Base-by-base conservation (phyloP, 805 yeast genomes). In the Sungouiozyma ichnusensis region DNA sequence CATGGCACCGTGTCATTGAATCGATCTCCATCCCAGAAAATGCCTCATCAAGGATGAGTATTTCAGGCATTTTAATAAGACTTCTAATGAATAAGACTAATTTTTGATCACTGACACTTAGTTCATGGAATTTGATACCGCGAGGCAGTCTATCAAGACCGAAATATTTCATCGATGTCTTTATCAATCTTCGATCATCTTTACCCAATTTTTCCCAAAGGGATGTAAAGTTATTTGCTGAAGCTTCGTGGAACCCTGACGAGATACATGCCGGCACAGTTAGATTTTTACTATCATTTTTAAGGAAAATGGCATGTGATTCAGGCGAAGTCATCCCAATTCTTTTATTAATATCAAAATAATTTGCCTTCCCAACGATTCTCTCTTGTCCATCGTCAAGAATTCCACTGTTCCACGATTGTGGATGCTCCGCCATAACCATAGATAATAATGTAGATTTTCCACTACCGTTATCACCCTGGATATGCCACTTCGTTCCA, bases 351-450 rank as follows among this genome's bases (percentile, higher is more conserved):
- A 85, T 78, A 39, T 80, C 83, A 54, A 85, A 86, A 56, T 82
- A 88, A 45, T 77, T 79, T 14, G 80, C 75, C 33, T 65, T 68
- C 2, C 97, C 98, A 0, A 88, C 79, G 45, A 71, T 72, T 34
- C 97, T 72, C 7, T 78, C 73, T 8, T 37, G 35, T 27, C 71
- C 70, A 0, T 87, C 86, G 50, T 81, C 71, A 37, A 86, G 66
- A 17, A 92, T 71, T 17, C 72, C 75, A 4, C 76, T 71, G 50
- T 77, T 80, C 97, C 97, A 90, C 2, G 96, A 80, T 62, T 90
- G 96, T 1, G 98, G 98, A 58, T 90, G 98, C 53, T 90, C 98
- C 3, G 95, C 87, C 0, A 95, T 87, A 20, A 90, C 69, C 37
- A 92, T 60, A 2, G 97, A 77, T 14, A 92, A 62, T 18, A 90